Base-by-base conservation (phyloP, 2,329 filamentous ascomycete species). In the Microcyclosporella mali region DNA sequence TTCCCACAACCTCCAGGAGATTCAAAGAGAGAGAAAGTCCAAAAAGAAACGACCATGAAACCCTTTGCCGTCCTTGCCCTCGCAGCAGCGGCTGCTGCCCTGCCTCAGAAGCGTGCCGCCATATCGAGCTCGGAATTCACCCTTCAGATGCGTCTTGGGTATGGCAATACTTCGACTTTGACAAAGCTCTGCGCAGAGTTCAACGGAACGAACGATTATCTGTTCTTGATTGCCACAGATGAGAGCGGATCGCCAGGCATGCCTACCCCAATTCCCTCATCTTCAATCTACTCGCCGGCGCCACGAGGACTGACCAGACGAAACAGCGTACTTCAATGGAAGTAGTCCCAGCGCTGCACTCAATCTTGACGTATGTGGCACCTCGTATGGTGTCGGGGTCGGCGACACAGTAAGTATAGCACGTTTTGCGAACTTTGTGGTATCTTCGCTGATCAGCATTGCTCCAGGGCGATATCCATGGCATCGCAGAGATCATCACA, bases 291-390 rank as follows among this genome's bases (percentile, higher is more conserved):
- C n/a, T n/a, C n/a, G n/a, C n/a, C n/a, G n/a, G n/a, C n/a, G n/a
- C n/a, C n/a, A 6, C 19, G 21, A n/a, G 15, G 16, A 6, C 21
- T 29, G 4, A 19, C 27, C 14, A 12, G 14, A n/a, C 7, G 10
- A 28, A 19, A 15, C 36, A 44, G 35, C 30, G 7, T 38, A 33
- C 31, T 18, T 44, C 8, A 38, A 34, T 19, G 31, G 15, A 6
- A 36, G 25, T 15, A 30, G 25, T 12, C 25, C 28, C 27, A 37
- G 15, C n/a, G 25, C 15, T 4, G 40, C 33, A 12, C 33, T 42
- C 3, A 33, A 42, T 7, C 40, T 42, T n/a, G 28, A 42, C 21
- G 40, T 42, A 4, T 11, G 18, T 9, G 33, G 27, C n/a, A 12
- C 19, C 7, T 7, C 33, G 6, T 42, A 42, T 30, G 40, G 40